Base-by-base conservation (phyloP, 768 basidiomycete species). In the Naematelia aurantialba region DNA sequence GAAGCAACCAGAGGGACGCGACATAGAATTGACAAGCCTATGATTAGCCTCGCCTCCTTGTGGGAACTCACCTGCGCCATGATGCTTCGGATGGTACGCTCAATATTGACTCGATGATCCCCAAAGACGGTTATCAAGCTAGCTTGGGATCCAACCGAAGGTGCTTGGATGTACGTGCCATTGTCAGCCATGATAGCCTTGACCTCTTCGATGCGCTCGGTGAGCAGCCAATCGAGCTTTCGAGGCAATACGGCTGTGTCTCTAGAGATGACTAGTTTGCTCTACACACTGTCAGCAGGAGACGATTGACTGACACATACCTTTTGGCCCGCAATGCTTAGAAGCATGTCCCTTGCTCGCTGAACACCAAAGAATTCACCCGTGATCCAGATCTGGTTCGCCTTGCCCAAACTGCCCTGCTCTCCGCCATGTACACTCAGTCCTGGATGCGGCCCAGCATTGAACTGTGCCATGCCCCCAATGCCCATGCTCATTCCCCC, bases 211-310 rank as follows among this genome's bases (percentile, higher is more conserved):
- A 88, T 81, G n/a, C 89, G 86, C 76, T 99, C 91, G n/a, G 89
- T 89, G 55, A 96, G 85, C 85, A 99, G 88, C 93, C 94, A 97
- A 71, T 99, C 94, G 61, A 99, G 82, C 76, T 99, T 99, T 62
- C 94, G 87, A 57, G 94, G 94, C 22, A 96, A 83, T 56, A 97
- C 88, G 4, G 91, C 89, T 14, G 90, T 91, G 74, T 99, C 93
- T 60, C 91, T 81, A 5, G 94, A 93, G 58, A 96, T 86, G 59
- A 96, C 84, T 48, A 84, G 82, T 76, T 93, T 91, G 73, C 86
- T 87, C 94, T 98, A 69, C 5, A 29, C 14, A 47, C 27, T 47
- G 14, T 55, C 17, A 52, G 14, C 26, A 12, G 34, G 4, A 13
- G 50, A 27, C 58, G 48, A 60, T 47, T 5, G n/a, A 24, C 30